These are phyloP conservation scores for Annulohypoxylon moriforme DNA, from an alignment of 495 filamentous ascomycete genomes.

Conservation along the genomic window DNA sequence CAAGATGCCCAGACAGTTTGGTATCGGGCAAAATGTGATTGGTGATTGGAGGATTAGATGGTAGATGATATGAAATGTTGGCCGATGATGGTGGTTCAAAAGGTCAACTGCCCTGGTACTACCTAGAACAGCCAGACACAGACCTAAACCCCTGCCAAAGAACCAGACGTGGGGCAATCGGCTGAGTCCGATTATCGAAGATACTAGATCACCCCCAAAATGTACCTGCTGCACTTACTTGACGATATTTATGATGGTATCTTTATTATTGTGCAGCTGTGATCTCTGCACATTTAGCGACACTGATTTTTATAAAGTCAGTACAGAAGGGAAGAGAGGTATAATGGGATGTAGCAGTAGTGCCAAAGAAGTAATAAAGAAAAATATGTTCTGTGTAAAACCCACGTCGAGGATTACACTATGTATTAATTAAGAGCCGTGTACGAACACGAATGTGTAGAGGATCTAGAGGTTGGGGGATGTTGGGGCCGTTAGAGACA, in stretches of 20 bases:
- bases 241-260: not conserved
- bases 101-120: not conserved
- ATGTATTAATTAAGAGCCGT: not conserved
- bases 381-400: not conserved
- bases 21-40: constrained; percentile 33
- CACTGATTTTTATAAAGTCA: not conserved
- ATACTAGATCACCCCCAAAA: constrained; percentile 4
- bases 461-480: not conserved
- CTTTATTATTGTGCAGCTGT: not conserved
- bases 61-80: not conserved
- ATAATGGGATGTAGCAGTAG: not conserved
- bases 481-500: not conserved
- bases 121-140: not conserved
- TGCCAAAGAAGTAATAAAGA: not conserved
- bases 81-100: not conserved
- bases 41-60: constrained; percentile 22
- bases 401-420: not conserved
- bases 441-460: too few species aligned
- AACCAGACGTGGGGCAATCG: constrained; percentile 25
- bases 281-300: not conserved
- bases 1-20: constrained; percentile 22
- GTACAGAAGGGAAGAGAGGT: not conserved
- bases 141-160: not conserved
- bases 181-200: constrained; percentile 23
- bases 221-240: constrained; percentile 19